phyloP scores from a whole-genome alignment of 208 protist species.

The Leishmania martiniquensis region DNA sequence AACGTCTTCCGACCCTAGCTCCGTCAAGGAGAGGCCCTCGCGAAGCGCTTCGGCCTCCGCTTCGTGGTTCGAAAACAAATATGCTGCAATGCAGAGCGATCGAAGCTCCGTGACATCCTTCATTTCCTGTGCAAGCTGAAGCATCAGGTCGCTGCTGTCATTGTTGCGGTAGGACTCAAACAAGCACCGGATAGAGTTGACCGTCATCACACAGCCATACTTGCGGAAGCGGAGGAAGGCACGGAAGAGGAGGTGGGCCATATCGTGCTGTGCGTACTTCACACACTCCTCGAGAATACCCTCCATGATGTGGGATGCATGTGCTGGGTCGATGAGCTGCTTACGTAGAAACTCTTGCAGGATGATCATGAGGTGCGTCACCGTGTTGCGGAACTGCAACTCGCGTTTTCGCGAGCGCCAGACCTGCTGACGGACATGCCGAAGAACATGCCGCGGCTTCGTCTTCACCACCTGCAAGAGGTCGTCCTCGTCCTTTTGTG shows the following conservation, averaged over 20 bases:
- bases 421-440: conserved; percentile 87
- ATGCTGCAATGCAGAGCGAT: conserved; percentile 83
- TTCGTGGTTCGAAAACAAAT: conserved; percentile 77
- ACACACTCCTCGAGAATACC: conserved; percentile 89
- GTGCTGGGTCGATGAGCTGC: conserved; percentile 78
- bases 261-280: conserved; percentile 86
- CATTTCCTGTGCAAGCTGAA: conserved; percentile 88
- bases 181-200: conserved; percentile 75
- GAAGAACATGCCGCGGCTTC: conserved; percentile 87
- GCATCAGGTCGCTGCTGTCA: conserved; percentile 84
- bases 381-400: conserved; percentile 88
- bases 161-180: conserved; percentile 90
- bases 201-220: conserved; percentile 82
- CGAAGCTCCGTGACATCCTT: conserved; percentile 69
- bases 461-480: conserved; percentile 83
- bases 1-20: conserved; percentile 64
- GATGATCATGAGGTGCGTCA: conserved; percentile 91
- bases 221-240: conserved; percentile 91
- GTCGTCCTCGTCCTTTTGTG: conserved; percentile 85
- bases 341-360: conserved; percentile 91
- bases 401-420: conserved; percentile 88
- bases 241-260: conserved; percentile 89
- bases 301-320: conserved; percentile 89
- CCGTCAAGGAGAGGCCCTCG: conserved; percentile 46
- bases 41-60: conserved; percentile 65